phyloP scores from a whole-genome alignment of 1,139 yeast genomes.

The Yamadazyma jaroonii region DNA sequence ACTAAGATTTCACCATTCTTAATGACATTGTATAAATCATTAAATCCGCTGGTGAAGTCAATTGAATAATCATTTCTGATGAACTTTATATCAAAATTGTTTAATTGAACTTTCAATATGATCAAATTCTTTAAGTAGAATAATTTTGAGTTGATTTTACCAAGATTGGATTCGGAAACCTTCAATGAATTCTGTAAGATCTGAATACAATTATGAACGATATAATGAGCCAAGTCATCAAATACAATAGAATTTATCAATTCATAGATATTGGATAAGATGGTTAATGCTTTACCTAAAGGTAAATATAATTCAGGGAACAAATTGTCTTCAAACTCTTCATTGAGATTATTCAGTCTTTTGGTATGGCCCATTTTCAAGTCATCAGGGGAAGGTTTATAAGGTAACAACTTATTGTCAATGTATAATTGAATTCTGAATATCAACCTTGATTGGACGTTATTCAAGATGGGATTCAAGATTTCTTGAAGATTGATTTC shows the following conservation, averaged over 20 bases:
- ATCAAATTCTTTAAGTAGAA: slow-evolving; percentile 72
- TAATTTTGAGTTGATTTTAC: slow-evolving; percentile 57
- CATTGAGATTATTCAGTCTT: slow-evolving; percentile 28
- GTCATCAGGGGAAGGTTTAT: slow-evolving; percentile 67
- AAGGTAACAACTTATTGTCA: slow-evolving; percentile 64
- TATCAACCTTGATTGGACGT: slow-evolving; percentile 74
- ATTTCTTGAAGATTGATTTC: slow-evolving; percentile 50
- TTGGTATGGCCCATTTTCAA: slow-evolving; percentile 55
- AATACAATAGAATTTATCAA: slow-evolving; percentile 72
- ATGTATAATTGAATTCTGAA: slow-evolving; percentile 74
- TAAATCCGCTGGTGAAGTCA: slow-evolving; percentile 74
- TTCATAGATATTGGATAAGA: slow-evolving; percentile 78
- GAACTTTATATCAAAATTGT: slow-evolving; percentile 77
- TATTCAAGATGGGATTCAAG: slow-evolving; percentile 70
- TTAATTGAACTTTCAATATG: slow-evolving; percentile 66
- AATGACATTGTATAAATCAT: slow-evolving; percentile 52
- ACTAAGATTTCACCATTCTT: slow-evolving; percentile 33
- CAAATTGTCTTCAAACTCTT: slow-evolving; percentile 38
- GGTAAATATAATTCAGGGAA: slow-evolving; percentile 69
- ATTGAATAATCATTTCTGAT: slow-evolving; percentile 69
- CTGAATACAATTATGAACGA: slow-evolving; percentile 73
- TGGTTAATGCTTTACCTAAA: slow-evolving; percentile 62
- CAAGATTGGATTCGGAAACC: slow-evolving; percentile 36
- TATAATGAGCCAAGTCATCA: slow-evolving; percentile 85
- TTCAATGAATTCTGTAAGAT: slow-evolving; percentile 55